phyloP scores from a whole-genome alignment of 768 basidiomycete species.

The Cyclocybe cylindracea region DNA sequence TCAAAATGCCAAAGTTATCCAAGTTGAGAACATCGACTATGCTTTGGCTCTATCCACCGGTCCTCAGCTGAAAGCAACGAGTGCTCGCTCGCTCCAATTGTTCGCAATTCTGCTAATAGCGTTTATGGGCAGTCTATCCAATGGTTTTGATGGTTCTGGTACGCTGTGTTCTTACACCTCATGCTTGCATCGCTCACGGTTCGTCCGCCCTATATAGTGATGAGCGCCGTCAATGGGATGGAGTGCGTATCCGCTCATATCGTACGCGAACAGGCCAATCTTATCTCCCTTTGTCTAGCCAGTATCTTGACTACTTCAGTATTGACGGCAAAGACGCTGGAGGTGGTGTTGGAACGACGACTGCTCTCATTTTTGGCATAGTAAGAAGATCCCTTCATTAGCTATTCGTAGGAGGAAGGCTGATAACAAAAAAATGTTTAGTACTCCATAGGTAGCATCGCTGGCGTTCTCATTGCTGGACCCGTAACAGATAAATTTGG shows the following conservation, averaged over 20 bases:
- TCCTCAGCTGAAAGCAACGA: constrained; percentile 40
- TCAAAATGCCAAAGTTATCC: constrained; percentile 1
- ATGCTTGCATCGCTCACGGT: neutral
- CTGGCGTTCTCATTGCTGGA: constrained; percentile 40
- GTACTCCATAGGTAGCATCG: constrained; percentile 46
- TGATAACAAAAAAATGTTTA: constrained; percentile 12
- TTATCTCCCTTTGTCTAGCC: constrained; percentile 20
- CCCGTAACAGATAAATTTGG: constrained; percentile 44
- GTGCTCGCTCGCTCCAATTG: constrained; percentile 39
- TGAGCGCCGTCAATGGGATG: constrained; percentile 51
- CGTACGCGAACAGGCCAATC: neutral
- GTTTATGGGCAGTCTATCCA: constrained; percentile 47
- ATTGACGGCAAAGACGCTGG: constrained; percentile 39
- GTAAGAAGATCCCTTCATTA: constrained; percentile 22
- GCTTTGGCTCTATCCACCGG: constrained; percentile 45
- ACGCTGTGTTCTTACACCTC: constrained; percentile 6
- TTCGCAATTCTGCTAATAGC: constrained; percentile 42
- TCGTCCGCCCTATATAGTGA: constrained; percentile 27
- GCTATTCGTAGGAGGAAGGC: neutral
- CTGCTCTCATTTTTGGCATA: constrained; percentile 47
- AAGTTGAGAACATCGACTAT: constrained; percentile 41
- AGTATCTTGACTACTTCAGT: constrained; percentile 42
- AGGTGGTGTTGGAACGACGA: constrained; percentile 44
- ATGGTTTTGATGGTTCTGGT: constrained; percentile 50
- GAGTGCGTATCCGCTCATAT: constrained; percentile 26